Evolutionary conservation across 1,284 basidiomycete genomes (phyloP), one percentile per base, ranked within the genome.

Genomic region (Lentinula novae-zelandiae): DNA sequence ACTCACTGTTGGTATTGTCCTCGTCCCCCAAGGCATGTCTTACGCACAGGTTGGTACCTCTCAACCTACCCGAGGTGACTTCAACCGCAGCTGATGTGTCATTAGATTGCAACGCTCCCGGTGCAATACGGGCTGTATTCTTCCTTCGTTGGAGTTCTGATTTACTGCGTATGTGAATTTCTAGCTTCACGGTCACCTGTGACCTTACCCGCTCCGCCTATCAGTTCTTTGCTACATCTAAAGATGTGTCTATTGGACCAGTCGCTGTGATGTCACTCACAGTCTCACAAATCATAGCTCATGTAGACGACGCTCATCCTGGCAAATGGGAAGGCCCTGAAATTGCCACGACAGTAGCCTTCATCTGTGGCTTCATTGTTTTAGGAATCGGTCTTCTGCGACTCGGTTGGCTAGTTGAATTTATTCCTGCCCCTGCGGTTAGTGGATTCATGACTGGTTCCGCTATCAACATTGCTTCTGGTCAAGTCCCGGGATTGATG

Each of bases 201-300:
- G 49, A 63, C 33, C 33, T 65, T 27, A 67, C 58, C 39, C 60
- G 52, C 49, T 60, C 52, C 58, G 27, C 27, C 27, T 27, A 65
- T 31, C 67, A 92, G 89, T 83, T 93, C 72, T 94, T 95, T 68
- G 95, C 95, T 34, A 97, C 95, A 0, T 94, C 93, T 48, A 97
- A 97, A 74, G 95, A 98, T 77, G 92, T 96, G 39, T 93, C 93
- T 10, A 97, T 98, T 66, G 95, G 95, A 56, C 95, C 95, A 2
- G 95, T 96, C 64, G 96, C 96, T 15, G 96, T 99, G 74, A 97
- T 98, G 95, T 96, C 93, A 6, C 84, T 97, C 58, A 92, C 93
- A 39, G 87, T 89, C n/a, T 83, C 92, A 13, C 87, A 92, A 69
- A 87, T 96, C 64, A 90, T 97, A 71, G 77, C 79, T 31, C 73